phyloP scores from a whole-genome alignment of 2,329 filamentous ascomycete species.

The Orbilia javanica region DNA sequence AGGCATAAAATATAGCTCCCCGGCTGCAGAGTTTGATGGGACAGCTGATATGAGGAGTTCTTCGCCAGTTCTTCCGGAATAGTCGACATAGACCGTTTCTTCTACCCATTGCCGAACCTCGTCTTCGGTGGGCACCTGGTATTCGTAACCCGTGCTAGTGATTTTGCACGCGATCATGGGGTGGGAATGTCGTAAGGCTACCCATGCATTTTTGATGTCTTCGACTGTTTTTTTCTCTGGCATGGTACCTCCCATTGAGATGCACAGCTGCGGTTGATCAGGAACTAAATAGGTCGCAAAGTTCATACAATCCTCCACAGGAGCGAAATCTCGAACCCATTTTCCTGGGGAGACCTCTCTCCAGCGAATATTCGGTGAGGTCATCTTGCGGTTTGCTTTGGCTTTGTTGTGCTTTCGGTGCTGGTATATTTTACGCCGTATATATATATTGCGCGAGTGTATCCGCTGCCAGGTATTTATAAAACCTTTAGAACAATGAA shows the following conservation, averaged over 20 bases:
- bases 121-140: not conserved
- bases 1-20: constrained; percentile 7
- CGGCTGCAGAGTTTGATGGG: not conserved
- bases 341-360: too few species aligned
- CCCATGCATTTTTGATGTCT: not conserved
- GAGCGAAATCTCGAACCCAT: too few species aligned
- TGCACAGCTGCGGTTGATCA: too few species aligned
- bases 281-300: too few species aligned
- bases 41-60: not conserved
- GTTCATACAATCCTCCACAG: too few species aligned
- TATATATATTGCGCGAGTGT: too few species aligned
- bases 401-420: too few species aligned
- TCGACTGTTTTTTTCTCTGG: not conserved
- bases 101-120: not conserved
- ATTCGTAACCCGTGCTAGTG: not conserved
- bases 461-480: too few species aligned
- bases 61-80: not conserved
- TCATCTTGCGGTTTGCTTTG: too few species aligned
- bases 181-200: not conserved
- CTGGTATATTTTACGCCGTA: too few species aligned
- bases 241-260: not conserved
- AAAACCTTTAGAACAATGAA: too few species aligned
- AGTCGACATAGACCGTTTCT: not conserved
- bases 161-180: not conserved
- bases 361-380: too few species aligned